Base-by-base conservation (phyloP, 176 grass and related monocot species). In the barley (Hordeum vulgare) region DNA sequence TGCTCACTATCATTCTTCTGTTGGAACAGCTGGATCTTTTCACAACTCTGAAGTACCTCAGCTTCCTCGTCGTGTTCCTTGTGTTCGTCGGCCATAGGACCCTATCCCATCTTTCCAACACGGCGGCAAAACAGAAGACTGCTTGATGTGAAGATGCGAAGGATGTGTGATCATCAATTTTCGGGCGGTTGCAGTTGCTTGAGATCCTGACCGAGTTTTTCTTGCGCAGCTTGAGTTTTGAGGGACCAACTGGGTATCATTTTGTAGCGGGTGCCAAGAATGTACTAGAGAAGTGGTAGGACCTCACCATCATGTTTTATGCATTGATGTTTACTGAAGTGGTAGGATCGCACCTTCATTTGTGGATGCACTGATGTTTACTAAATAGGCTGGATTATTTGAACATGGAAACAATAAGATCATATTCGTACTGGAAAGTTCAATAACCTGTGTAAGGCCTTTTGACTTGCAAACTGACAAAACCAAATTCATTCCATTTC, bases 11-110 rank as follows among this genome's bases (percentile, higher is more conserved):
- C 26, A 65, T 67, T 15, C 51, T 59, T 29, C 34, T 90, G 67
- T 61, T 68, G 78, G 8, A 75, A 75, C 91, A 99, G 93, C 75
- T 99, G 87, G 97, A 96, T 90, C 93, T 99, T 80, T 99, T 99
- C 85, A 91, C 97, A 4, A 99, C 93, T 25, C 76, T 99, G 58
- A 99, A 94, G 84, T 90, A 81, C 25, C 88, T 96, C 10, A 88
- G 91, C 35, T 82, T 96, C 64, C 83, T 99, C 25, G 54, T 69
- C 20, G 73, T 81, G 31, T 89, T 96, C 70, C 89, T 99, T 60
- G 83, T 96, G 56, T 86, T 96, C 18, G 88, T 96, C 51, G 96
- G 96, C 40, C 96, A 99, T 80, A 92, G 91, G 59, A 83, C 91
- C 67, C 87, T 99, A 20, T 96, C 96, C 0, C 68, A 90, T 40